A percentile compares a stretch with the other conserved stretches of the same genome.
Conservation (phyloP, 805 yeast species). For the Barnettozyma botsteinii region DNA sequence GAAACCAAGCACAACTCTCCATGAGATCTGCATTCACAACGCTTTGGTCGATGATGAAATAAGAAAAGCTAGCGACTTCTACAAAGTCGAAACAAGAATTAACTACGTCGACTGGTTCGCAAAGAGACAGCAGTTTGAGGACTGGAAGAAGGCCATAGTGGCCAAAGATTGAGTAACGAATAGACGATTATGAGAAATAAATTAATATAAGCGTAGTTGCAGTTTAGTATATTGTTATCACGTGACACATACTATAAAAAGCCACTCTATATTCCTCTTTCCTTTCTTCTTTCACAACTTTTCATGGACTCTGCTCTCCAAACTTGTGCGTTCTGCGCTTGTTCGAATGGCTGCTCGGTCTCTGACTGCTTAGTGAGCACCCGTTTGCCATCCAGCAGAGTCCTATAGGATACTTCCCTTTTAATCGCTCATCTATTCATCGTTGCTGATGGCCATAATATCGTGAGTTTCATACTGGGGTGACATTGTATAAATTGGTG, state of each 20-base stretch:
- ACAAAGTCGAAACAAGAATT: constrained; percentile 4
- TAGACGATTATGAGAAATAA: too few relatives aligned
- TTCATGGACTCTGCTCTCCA: constrained; percentile 6
- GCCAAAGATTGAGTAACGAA: too few relatives aligned
- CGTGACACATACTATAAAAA: too few relatives aligned
- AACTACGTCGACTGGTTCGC: constrained; percentile 8
- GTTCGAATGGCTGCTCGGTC: constrained; percentile 4
- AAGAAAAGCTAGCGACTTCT: constrained; percentile 7
- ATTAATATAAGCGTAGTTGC: too few relatives aligned
- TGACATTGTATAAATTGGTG: too few relatives aligned
- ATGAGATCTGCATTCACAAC: neutral
- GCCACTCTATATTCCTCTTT: too few relatives aligned
- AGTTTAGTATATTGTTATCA: too few relatives aligned
- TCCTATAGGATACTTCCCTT: constrained; percentile 8
- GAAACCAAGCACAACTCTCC: neutral
- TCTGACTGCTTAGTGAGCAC: neutral
- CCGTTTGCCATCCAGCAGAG: constrained; percentile 6
- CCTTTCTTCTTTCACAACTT: neutral
- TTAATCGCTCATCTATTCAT: constrained; percentile 13
- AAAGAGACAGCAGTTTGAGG: constrained; percentile 8
- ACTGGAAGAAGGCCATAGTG: constrained; percentile 6
- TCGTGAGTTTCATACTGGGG: constrained; percentile 15
- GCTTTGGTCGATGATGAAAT: constrained; percentile 8
- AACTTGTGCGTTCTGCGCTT: constrained; percentile 6
- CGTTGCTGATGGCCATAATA: constrained; percentile 3